Base-by-base conservation (phyloP, 2,329 filamentous ascomycete species). In the Clonostachys byssicola region DNA sequence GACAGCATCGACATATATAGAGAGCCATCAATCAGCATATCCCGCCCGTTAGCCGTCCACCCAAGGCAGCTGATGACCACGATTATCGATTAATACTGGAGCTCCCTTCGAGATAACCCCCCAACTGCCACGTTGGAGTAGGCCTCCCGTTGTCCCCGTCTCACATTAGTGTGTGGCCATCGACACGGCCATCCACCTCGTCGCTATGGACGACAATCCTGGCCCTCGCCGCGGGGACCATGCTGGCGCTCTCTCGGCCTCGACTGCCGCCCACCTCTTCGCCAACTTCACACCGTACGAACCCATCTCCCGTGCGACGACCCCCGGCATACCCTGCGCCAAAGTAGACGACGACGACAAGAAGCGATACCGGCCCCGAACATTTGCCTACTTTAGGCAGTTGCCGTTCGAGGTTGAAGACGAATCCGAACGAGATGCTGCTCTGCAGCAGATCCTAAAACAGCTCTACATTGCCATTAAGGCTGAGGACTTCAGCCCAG, bases 381-480 rank as follows among this genome's bases (percentile, higher is more conserved):
- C 94, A 30, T 99, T 94, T 65, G 90, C 89, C 51, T 99, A 99
- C 74, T 90, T 92, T 65, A 79, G 85, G 56, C 87, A 94, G 62
- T 81, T 99, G 44, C 95, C 95, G 35, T 99, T 97, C 63, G 71
- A 83, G 48, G 86, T 92, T 47, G 95, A 99, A 67, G 83, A 88
- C 61, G 87, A 92, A 52, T 65, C 76, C 34, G 81, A 91, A 67
- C 82, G 92, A 53, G 85, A 95, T 62, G 78, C 77, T 44, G 90
- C 92, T 52, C 74, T 99, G 42, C 78, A 86, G 42, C 89, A 91
- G 63, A 97, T 96, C 57, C 77, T 97, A 56, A 94, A 92, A 65
- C 89, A 96, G 61, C 85, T 99, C 33, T 97, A 96, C 65, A 89
- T 96, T 57, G 83, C 92, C 48, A 78, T 99, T 53, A 86, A 91